Base-by-base conservation (phyloP, 1,139 yeast genomes). In the Diutina mesorugosa region DNA sequence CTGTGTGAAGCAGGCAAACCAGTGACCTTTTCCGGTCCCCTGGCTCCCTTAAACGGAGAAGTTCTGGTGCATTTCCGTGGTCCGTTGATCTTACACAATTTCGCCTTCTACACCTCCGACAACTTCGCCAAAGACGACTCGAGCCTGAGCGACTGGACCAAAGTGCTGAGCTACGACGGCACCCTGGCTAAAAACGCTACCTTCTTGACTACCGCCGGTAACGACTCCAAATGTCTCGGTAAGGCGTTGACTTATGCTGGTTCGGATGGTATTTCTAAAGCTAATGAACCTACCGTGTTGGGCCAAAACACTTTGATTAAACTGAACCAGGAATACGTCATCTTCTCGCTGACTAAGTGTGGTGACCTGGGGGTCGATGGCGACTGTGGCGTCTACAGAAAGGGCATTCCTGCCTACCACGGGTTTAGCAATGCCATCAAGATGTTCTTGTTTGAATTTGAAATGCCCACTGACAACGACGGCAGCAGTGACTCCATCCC, bases 21-120 rank as follows among this genome's bases (percentile, higher is more conserved):
- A 21, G 64, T 80, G 16, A 72, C 72, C 21, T 87, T 50, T 72
- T 78, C 87, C 16, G 98, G 98, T 55, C 60, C 82, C 35, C 74
- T 89, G 66, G 74, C 96, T 55, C 98, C 98, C 45, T 74, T 91
- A 59, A 83, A 90, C 71, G 96, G 90, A 72, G 97, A 90, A 69
- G 74, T 91, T 56, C 85, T 96, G 18, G 87, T 93, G 58, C 98
- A 91, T 70, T 89, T 91, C 77, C 84, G 98, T 73, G 99, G 98
- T 58, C 99, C 98, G 38, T 70, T 93, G 62, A 77, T 80, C 59
- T 79, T 91, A 67, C 73, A 78, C 65, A 87, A 88, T 71, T 90
- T 93, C 67, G 97, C 90, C 63, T 87, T 77, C 60, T 86, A 84
- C 70, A 69, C 67, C 14, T 63, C 77, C 2, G 69, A 78, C 8